These are phyloP conservation scores for Cercospora sesami DNA, from an alignment of 2,329 filamentous ascomycete genomes.

Conservation along the genomic window DNA sequence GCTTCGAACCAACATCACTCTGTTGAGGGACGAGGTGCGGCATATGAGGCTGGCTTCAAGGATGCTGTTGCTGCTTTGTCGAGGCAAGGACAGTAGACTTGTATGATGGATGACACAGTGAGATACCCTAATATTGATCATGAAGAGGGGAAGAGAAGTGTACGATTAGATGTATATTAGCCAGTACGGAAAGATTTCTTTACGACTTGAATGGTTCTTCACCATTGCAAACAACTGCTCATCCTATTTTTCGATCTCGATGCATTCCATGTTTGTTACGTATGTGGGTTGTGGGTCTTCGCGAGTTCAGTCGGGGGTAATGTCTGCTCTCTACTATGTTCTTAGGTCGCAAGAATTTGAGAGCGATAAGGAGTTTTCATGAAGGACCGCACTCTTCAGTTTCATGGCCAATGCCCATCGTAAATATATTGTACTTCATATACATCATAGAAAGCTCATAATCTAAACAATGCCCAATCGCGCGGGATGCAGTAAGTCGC, in stretches of 20 bases:
- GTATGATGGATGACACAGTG: not conserved
- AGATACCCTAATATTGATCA: not conserved
- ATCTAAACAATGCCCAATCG: not conserved
- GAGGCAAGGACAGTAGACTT: not conserved
- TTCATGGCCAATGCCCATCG: no score
- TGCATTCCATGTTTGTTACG: no score
- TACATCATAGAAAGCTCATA: not conserved
- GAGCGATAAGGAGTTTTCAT: no score
- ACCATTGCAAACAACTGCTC: not conserved
- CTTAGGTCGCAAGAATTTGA: no score
- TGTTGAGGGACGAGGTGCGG: constrained; percentile 11
- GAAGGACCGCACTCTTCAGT: no score
- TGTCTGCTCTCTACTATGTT: no score
- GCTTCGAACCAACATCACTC: not conserved
- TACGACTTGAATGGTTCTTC: not conserved
- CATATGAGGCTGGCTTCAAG: constrained; percentile 16
- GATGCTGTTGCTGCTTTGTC: constrained; percentile 15
- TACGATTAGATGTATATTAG: not conserved
- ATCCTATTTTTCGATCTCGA: no score
- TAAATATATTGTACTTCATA: not conserved
- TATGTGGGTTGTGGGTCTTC: no score
- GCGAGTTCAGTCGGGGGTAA: no score
- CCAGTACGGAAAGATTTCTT: not conserved
- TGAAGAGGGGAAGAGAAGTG: not conserved
- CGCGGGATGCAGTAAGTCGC: not conserved